Evolutionary conservation across 768 basidiomycete genomes (phyloP), one percentile per base, ranked within the genome.

Genomic region (Leccinum disarticulatum): DNA sequence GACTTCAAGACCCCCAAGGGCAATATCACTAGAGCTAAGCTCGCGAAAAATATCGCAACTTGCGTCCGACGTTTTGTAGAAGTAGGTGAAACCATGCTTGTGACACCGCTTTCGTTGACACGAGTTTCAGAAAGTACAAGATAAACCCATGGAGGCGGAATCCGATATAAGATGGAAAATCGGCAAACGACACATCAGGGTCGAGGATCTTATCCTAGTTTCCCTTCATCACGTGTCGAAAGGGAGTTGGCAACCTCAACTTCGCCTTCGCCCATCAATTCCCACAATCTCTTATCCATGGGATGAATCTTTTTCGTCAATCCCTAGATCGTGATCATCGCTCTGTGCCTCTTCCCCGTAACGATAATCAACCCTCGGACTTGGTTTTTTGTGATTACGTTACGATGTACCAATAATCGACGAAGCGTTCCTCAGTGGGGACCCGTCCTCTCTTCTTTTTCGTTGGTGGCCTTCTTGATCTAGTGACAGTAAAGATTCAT

Each of bases 201-300:
- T 88, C 4, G 87, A 87, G 30, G 83, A 91, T 68, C 77, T 92
- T 53, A 76, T 87, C 53, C 81, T 92, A 49, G 87, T 92, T 64
- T 87, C 88, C 64, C 83, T 91, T 56, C 89, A 91, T 73, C 90
- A 92, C 63, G 88, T 91, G 54, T 90, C 89, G 13, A 84, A 89
- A 73, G 90, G 90, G 11, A 87, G 85, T 58, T 92, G 90, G 90
- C 90, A 92, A 60, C 88, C 89, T 22, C 88, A 91, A 58, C 73
- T 91, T 49, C 81, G 88, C 68, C 77, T 91, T 14, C 67, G 60
- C 17, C 28, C 7, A 14, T 33, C 65, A 27, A 48, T 10, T 38
- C 13, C 54, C 4, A 3, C 28, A 3, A 4, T 51, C 48, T 46
- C 65, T 28, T 50, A 49, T 28, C 54, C 52, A 10, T 54, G 54